Base-by-base conservation (phyloP, 768 basidiomycete species). In the Pulveroboletus ravenelii region DNA sequence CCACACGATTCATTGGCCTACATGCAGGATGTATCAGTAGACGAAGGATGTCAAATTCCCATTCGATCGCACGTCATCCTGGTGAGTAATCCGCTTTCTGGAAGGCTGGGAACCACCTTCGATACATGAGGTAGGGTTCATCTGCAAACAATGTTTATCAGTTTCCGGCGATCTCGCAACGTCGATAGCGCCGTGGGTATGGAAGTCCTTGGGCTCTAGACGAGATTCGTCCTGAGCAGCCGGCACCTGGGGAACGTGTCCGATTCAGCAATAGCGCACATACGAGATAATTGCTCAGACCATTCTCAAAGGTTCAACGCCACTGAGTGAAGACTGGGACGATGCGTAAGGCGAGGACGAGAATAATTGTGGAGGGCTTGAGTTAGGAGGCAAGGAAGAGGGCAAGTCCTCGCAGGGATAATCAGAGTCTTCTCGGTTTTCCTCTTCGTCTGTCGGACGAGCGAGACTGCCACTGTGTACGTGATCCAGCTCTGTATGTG, bases 281-380 rank as follows among this genome's bases (percentile, higher is more conserved):
- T 8, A 18, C 8, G 5, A 45, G 14, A 37, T 20, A 12, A 41
- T 39, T 13, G 6, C 14, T 48, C 59, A 10, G 37, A 66, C 66
- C 60, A 18, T 54, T 43, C 53, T 51, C 10, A 52, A 41, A n/a
- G 45, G 32, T 14, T 55, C 55, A 34, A 17, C 13, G 15, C 36
- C 55, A 10, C 37, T 35, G 6, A 46, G 52, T 2, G 67, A 65
- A 18, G 69, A 68, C 37, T 65, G 65, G 25, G 73, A 71, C 12
- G 62, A 67, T 30, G 52, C 57, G n/a, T 62, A 54, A 5, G 77
- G 72, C 7, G 78, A 75, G 42, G 77, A 70, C 52, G 72, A 68
- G 58, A 78, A 72, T 36, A 73, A n/a, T 15, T 63, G 61, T 8
- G 62, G 57, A 43, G 80, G 78, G 54, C 78, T 81, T 10, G 80